Evolutionary conservation across 768 basidiomycete genomes (phyloP), one percentile per base, ranked within the genome.

Genomic region (Termitomyces sp.): DNA sequence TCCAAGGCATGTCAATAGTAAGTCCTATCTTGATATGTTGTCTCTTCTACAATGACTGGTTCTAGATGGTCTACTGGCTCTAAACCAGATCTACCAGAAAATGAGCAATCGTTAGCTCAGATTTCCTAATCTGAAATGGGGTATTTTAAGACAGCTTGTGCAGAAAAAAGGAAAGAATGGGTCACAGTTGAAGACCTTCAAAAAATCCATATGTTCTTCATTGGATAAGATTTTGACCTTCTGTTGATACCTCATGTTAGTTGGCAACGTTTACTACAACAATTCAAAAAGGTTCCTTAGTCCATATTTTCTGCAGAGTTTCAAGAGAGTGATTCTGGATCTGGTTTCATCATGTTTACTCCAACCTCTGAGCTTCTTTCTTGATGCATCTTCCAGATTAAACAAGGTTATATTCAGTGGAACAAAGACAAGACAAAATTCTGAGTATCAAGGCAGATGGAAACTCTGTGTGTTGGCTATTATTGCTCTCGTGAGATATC

Each of bases 401-500:
- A 53, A 35, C 34, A 56, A n/a, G 59, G 50, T 3, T 48, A 53
- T 23, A 48, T 60, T 40, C 44, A 40, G 14, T 53, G 17, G 12
- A 48, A 60, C n/a, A 9, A 8, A 5, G 35, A 48, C 14, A 35
- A 47, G 40, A 43, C 50, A 17, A 42, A 47, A 37, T 48, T 47
- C n/a, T 27, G 51, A n/a, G 16, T 56, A 16, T 56, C 51, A 0
- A 46, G 8, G 10, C n/a, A 25, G 23, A 27, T 56, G 59, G 10
- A 17, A 3, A 49, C 17, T 27, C 12, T 60, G 50, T 60, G 23
- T 12, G 59, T 41, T 5, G 1, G 4, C 40, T 19, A 2, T 21
- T 21, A 7, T 32, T 11, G 14, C 34, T 29, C 5, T 16, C 11
- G 12, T 32, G n/a, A n/a, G n/a, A n/a, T n/a, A n/a, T n/a, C n/a